Evolutionary conservation across 768 basidiomycete genomes (phyloP).

Genomic region (Hypholoma sublateritium): DNA sequence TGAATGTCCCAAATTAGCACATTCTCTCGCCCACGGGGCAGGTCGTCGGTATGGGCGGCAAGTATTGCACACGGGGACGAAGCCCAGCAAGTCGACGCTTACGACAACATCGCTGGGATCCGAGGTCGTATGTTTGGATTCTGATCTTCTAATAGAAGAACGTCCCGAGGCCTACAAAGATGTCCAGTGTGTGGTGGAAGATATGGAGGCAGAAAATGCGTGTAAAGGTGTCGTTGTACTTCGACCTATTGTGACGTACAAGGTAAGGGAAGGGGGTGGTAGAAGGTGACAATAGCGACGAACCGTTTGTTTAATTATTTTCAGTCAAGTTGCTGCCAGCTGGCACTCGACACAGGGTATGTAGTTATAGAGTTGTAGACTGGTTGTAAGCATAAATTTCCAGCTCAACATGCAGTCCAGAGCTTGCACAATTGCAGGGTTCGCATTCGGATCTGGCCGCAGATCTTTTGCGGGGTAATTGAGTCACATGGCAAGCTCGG

Average conservation of each 20-base stretch:
- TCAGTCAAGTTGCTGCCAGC: background rate
- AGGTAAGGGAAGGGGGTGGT: slow-evolving; percentile 25
- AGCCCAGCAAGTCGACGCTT: slow-evolving; percentile 25
- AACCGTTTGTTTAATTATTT: background rate
- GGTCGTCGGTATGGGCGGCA: slow-evolving; percentile 35
- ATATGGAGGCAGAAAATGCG: slow-evolving; percentile 30
- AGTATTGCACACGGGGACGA: slow-evolving; percentile 28
- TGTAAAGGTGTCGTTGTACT: slow-evolving; percentile 29
- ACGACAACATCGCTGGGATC: slow-evolving; percentile 34
- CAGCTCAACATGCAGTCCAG: background rate
- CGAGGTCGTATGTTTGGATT: slow-evolving; percentile 34
- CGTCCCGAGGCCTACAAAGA: slow-evolving; percentile 40
- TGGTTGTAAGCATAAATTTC: too few relatives aligned
- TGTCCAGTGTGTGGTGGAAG: slow-evolving; percentile 32
- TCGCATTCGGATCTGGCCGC: background rate
- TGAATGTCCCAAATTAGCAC: slow-evolving; percentile 16
- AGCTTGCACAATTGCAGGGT: background rate
- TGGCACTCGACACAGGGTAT: background rate
- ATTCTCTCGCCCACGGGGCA: slow-evolving; percentile 39
- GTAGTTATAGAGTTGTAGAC: background rate
- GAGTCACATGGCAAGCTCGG: slow-evolving; percentile 8
- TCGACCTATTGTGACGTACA: slow-evolving; percentile 37
- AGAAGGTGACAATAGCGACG: slow-evolving; percentile 3
- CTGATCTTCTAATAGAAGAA: slow-evolving; percentile 36
- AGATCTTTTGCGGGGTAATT: slow-evolving; percentile 14